Evolutionary conservation across 1,139 yeast species (phyloP), one percentile per base, ranked within the genome.

Genomic region (Blastobotrys aristatus): DNA sequence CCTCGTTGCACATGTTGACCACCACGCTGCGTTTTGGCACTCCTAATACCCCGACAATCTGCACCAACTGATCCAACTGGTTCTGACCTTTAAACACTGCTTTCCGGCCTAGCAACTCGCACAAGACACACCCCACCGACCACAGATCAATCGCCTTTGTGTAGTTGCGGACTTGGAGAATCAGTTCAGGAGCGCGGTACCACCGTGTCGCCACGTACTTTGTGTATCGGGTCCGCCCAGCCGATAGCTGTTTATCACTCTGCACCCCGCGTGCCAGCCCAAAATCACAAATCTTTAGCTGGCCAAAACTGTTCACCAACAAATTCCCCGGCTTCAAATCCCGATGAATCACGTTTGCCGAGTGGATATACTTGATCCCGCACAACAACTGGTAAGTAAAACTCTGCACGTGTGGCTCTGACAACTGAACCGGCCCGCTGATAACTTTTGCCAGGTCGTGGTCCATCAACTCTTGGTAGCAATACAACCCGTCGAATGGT

Each of bases 61-160:
- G 86, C 59, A 82, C 82, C 62, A 89, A 69, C 63, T 89, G 97
- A 62, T 86, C 95, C 20, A 82, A 86, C 56, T 86, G 84, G 67
- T 85, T 92, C 57, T 79, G 77, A 10, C 97, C 97, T 55, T 86
- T 78, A 64, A 89, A 89, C 18, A 89, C 70, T 1, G 97, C 95
- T 55, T 79, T 79, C 0, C 96, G 82, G 3, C 95, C 92, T 18
- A 86, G 69, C 47, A 89, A 69, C 63, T 89, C 97, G 0, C 95
- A 96, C 50, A 89, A 70, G 44, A 89, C 87, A 67, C 97, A 89
- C 1, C 97, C 97, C 17, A 86, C 90, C 0, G 96, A 86, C 97
- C 97, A 89, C 55, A 89, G 75, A 64, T 89, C 97, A 47, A 89
- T 85, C 81, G 68, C 69, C 47, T 67, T 66, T 1, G 72, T 67